Evolutionary conservation across 1,139 yeast species (phyloP).

Genomic region (Lipomyces yarrowii): DNA sequence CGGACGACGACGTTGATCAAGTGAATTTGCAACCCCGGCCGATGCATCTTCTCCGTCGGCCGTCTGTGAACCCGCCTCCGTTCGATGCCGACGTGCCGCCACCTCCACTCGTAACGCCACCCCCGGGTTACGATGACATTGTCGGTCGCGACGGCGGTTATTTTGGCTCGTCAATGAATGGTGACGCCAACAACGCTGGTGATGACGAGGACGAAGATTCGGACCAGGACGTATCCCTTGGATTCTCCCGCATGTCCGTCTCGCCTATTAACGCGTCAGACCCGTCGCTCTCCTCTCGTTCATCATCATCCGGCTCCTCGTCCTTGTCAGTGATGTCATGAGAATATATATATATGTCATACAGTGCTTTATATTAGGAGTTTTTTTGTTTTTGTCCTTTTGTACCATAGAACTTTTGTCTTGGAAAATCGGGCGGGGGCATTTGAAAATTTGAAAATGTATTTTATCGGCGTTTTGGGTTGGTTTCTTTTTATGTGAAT

Average conservation of each 20-base stretch:
- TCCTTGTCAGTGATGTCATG: not conserved
- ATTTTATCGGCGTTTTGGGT: too few species aligned
- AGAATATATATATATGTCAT: not conserved
- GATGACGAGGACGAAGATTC: slow-evolving; percentile 23
- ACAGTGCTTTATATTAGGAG: not conserved
- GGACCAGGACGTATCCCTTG: slow-evolving; percentile 22
- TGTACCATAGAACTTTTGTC: not conserved
- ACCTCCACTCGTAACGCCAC: slow-evolving; percentile 40
- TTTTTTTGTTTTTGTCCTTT: too few species aligned
- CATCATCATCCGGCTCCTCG: not conserved
- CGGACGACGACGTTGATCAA: slow-evolving; percentile 13
- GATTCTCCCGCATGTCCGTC: slow-evolving; percentile 19
- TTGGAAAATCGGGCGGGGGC: not conserved
- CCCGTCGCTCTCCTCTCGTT: not conserved
- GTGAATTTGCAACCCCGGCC: slow-evolving; percentile 39
- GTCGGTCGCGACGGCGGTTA: slow-evolving; percentile 24
- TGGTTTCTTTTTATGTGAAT: too few species aligned
- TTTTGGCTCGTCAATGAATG: slow-evolving; percentile 9
- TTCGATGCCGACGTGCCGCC: slow-evolving; percentile 47
- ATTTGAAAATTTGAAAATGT: not conserved
- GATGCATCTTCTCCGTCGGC: slow-evolving; percentile 48
- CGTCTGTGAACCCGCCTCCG: slow-evolving; percentile 52
- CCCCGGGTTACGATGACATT: slow-evolving; percentile 36
- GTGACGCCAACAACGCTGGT: not conserved
- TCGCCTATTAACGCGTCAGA: not conserved